A percentile compares a stretch with the other conserved stretches of the same genome.
phyloP scores from a whole-genome alignment of 1,284 basidiomycete species.

The Ceratorhiza oryzae-sativae region DNA sequence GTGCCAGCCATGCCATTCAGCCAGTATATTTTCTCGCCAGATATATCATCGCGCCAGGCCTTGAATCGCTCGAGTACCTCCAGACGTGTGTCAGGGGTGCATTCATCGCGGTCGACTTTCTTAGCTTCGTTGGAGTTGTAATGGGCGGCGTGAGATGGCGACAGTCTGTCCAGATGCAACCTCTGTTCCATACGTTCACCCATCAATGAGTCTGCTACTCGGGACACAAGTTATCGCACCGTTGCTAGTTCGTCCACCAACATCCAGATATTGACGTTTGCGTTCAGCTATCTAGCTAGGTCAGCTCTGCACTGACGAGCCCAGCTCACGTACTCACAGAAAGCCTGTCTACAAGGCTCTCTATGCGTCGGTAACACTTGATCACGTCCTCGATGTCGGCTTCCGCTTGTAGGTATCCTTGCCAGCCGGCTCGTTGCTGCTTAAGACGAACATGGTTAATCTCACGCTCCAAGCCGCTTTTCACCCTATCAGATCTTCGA shows the following conservation, averaged over 20 bases:
- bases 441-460: background rate
- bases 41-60: slow-evolving; percentile 37
- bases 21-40: slow-evolving; percentile 11
- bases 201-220: background rate
- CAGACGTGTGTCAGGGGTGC: slow-evolving; percentile 37
- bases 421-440: no score
- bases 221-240: background rate
- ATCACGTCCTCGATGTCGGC: background rate
- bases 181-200: background rate
- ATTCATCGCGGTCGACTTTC: background rate
- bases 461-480: slow-evolving; percentile 2
- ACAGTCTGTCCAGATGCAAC: background rate
- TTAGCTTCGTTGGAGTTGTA: slow-evolving; percentile 15
- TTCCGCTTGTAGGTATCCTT: background rate
- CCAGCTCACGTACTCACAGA: background rate
- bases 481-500: background rate
- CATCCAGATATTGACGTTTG: slow-evolving; percentile 4
- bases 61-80: slow-evolving; percentile 40
- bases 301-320: background rate
- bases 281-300: slow-evolving; percentile 5
- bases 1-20: background rate
- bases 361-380: slow-evolving; percentile 18
- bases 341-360: background rate
- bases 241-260: slow-evolving; percentile 14
- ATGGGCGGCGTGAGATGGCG: slow-evolving; percentile 4